phyloP scores from a whole-genome alignment of 768 basidiomycete genomes.

The Lactarius vividus region DNA sequence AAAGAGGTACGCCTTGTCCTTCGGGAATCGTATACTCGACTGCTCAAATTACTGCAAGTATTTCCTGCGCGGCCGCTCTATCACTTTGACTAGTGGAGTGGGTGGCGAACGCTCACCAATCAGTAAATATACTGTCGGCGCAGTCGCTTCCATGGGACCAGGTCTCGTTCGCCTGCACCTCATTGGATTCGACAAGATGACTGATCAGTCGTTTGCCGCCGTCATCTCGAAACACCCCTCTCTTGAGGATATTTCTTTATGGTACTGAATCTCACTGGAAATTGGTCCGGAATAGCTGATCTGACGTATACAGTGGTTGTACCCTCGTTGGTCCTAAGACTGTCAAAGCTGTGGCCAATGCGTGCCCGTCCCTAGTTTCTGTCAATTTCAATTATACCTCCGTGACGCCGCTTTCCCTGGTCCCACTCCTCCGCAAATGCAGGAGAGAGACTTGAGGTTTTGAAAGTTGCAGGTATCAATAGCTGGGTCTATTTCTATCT shows the following conservation, averaged over 20 bases:
- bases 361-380: slow-evolving; percentile 43
- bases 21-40: neutral
- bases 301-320: slow-evolving; percentile 48
- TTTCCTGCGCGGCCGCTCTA: slow-evolving; percentile 53
- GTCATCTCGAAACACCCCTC: slow-evolving; percentile 44
- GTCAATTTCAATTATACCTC: slow-evolving; percentile 65
- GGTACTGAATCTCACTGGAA: slow-evolving; percentile 40
- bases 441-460: slow-evolving; percentile 42
- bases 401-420: slow-evolving; percentile 47
- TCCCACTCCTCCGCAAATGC: slow-evolving; percentile 42
- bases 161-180: slow-evolving; percentile 45
- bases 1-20: slow-evolving; percentile 42
- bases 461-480: slow-evolving; percentile 61
- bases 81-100: slow-evolving; percentile 47
- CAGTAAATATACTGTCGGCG: slow-evolving; percentile 46
- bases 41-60: slow-evolving; percentile 38
- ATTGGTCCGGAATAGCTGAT: neutral
- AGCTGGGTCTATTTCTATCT: slow-evolving; percentile 49
- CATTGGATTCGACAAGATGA: slow-evolving; percentile 49
- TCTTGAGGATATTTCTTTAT: slow-evolving; percentile 49
- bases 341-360: slow-evolving; percentile 41
- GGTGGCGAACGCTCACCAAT: slow-evolving; percentile 43
- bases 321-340: slow-evolving; percentile 53
- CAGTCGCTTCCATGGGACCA: slow-evolving; percentile 35
- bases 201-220: slow-evolving; percentile 51